These are phyloP conservation scores for Plasmodium gonderi DNA, from an alignment of 169 alveolate genomes.

Conservation along the genomic window DNA sequence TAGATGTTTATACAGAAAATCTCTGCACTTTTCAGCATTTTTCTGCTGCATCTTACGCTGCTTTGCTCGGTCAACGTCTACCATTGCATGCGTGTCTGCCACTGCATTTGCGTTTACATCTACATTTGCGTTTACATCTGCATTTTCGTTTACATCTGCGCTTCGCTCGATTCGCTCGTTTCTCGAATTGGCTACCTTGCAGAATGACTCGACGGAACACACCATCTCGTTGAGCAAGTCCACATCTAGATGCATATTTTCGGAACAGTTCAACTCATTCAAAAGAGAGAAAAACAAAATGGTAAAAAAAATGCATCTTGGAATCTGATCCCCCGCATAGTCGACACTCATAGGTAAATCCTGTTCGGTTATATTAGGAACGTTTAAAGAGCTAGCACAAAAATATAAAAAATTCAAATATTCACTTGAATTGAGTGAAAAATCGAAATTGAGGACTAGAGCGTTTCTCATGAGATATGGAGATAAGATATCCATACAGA, in stretches of 20 bases:
- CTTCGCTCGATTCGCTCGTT: neutral
- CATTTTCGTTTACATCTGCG: neutral
- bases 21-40: conserved; percentile 20
- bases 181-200: neutral
- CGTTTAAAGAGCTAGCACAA: neutral
- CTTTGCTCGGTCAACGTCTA: conserved; percentile 1
- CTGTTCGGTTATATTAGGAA: neutral
- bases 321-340: neutral
- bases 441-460: conserved; percentile 19
- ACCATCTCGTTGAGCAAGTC: conserved; percentile 16
- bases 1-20: conserved; percentile 13
- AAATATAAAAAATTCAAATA: conserved; percentile 9
- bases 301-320: conserved; percentile 5
- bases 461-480: neutral
- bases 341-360: neutral
- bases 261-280: conserved; percentile 19
- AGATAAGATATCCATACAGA: neutral
- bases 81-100: no score
- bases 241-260: neutral
- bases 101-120: neutral
- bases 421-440: neutral
- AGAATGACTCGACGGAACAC: neutral
- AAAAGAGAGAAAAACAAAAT: conserved; percentile 20
- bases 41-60: neutral
- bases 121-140: neutral